Evolutionary conservation across 768 basidiomycete genomes (phyloP), one percentile per base, ranked within the genome.

Genomic region (Imleria badia): DNA sequence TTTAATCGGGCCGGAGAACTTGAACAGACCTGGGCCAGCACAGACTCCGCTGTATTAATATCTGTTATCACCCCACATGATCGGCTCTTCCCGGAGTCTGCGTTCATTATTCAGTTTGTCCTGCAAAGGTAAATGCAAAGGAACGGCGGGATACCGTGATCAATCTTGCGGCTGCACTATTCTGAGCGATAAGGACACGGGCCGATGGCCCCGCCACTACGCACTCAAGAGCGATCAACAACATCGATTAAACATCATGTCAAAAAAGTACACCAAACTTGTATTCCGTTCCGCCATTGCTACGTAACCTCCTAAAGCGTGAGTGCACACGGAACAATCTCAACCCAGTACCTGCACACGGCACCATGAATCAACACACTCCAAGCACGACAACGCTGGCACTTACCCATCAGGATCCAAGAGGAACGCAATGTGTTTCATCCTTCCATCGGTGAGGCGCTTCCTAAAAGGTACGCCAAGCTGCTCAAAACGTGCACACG

Each of bases 391-490:
- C 13, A 34, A 41, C n/a, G 29, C 26, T n/a, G 38, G 59, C 9
- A 29, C 62, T 66, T 52, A 90, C 84, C 88, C 87, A 74, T 93
- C 91, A 29, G 91, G 91, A 71, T 93, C 91, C 73, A 91, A 70
- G 59, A 89, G 81, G 68, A 94, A 94, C 2, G 91, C 92, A 46
- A 94, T 89, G 60, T 88, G 48, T 72, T 69, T 86, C 89, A 98
- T 94, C 70, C 77, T 88, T 12, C 95, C 94, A 51, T 96, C 95
- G 1, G 79, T 81, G 15, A 84, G 86, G 59, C 80, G 81, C 78
- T 97, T 98, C 80, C 93, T 89, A 79, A 96, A 98, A 26, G 75
- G 70, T 22, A 96, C 94, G 1, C 85, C 85, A 11, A 91, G 78
- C 50, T 74, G 73, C 60, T 94, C 92, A 55, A 99, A 89, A 26